Conservation (phyloP, 169 alveolate genomes). For the Plasmodium gonderi region DNA sequence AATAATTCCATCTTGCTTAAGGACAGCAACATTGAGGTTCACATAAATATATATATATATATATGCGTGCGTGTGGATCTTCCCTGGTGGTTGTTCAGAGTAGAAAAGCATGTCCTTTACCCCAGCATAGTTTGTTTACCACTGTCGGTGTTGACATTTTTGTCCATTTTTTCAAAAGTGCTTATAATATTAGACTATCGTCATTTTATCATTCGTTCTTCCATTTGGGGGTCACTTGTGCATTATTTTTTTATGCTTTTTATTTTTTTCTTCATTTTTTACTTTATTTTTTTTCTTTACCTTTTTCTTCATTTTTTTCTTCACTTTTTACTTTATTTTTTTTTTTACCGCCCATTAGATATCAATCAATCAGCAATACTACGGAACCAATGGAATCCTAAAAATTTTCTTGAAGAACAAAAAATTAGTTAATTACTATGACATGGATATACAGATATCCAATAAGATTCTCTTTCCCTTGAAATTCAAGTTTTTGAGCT, state of each 20-base stretch:
- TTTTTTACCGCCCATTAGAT: background rate
- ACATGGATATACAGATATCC: conserved; percentile 47
- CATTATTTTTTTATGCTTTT: too few relatives aligned
- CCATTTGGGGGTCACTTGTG: too few relatives aligned
- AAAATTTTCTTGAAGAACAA: conserved; percentile 42
- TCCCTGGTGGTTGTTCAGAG: background rate
- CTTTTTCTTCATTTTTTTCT: background rate
- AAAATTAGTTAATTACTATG: conserved; percentile 24
- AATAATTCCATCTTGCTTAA: background rate
- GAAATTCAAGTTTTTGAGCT: conserved; percentile 18
- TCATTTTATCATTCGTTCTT: too few relatives aligned
- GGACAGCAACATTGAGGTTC: conserved; percentile 43
- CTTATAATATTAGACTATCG: too few relatives aligned
- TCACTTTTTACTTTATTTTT: background rate
- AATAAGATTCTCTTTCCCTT: conserved; percentile 51
- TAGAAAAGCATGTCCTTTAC: background rate
- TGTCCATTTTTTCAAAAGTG: too few relatives aligned
- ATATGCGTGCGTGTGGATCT: background rate
- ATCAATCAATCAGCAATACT: conserved; percentile 27
- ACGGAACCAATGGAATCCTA: conserved; percentile 19
- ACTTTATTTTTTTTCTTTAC: background rate
- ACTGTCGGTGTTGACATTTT: too few relatives aligned
- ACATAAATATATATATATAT: background rate
- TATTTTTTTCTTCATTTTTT: too few relatives aligned
- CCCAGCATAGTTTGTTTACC: too few relatives aligned